Evolutionary conservation across 1,284 basidiomycete genomes (phyloP).

Genomic region (Somion occarium): DNA sequence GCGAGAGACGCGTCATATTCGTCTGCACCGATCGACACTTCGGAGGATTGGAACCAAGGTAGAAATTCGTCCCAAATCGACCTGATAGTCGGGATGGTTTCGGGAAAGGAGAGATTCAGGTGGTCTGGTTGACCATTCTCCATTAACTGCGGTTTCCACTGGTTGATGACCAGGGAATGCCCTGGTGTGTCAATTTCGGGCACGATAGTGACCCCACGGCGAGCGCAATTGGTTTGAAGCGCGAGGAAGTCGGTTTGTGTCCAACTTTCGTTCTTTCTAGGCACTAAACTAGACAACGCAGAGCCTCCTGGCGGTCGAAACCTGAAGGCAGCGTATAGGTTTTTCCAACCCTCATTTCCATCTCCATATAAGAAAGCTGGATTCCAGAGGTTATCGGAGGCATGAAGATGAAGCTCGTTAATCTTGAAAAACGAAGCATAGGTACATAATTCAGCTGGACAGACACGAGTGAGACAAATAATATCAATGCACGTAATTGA

Average conservation of each 20-base stretch:
- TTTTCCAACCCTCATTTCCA: conserved; percentile 21
- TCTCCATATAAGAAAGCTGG: conserved; percentile 22
- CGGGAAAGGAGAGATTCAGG: conserved; percentile 30
- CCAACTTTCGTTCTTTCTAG: conserved; percentile 31
- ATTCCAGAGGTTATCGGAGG: conserved; percentile 27
- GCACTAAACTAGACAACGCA: conserved; percentile 26
- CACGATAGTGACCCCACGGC: conserved; percentile 25
- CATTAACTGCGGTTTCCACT: conserved; percentile 37
- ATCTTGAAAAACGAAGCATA: conserved; percentile 37
- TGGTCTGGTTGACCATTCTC: conserved; percentile 24
- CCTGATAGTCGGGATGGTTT: conserved; percentile 27
- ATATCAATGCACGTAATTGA: not conserved
- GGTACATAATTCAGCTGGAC: conserved; percentile 29
- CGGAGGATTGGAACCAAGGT: conserved; percentile 27
- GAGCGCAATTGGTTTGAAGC: conserved; percentile 19
- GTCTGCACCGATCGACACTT: conserved; percentile 30
- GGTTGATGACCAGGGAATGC: conserved; percentile 33
- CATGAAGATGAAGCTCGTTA: conserved; percentile 29
- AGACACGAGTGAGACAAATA: conserved; percentile 1
- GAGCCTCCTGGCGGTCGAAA: conserved; percentile 29
- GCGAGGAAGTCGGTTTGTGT: conserved; percentile 16
- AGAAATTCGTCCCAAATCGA: conserved; percentile 30
- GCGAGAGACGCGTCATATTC: conserved; percentile 30
- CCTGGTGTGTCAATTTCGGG: conserved; percentile 36
- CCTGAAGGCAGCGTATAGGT: conserved; percentile 33